These are phyloP conservation scores for Botryotinia convoluta DNA, from an alignment of 2,329 filamentous ascomycete genomes.

Conservation along the genomic window DNA sequence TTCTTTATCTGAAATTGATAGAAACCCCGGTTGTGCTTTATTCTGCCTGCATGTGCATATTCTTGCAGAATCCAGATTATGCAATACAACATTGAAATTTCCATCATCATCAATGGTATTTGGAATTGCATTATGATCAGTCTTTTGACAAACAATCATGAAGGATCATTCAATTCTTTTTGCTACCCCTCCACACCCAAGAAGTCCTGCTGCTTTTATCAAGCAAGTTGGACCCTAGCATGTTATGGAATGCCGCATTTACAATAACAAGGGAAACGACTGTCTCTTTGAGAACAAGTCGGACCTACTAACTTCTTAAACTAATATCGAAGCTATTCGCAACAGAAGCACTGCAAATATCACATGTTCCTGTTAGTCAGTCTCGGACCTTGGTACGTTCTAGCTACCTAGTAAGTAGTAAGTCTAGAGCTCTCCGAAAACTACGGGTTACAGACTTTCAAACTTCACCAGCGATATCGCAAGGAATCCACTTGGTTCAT, in stretches of 20 bases:
- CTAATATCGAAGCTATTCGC: constrained; percentile 3
- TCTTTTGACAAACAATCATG: neutral
- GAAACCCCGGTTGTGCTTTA: neutral
- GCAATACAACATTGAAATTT: neutral
- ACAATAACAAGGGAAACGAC: neutral
- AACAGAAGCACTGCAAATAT: neutral
- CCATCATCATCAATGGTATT: neutral
- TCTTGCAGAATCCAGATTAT: neutral
- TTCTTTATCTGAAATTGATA: neutral
- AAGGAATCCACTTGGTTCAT: neutral
- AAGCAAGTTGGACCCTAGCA: neutral
- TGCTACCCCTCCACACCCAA: neutral
- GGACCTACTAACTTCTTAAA: too few species aligned
- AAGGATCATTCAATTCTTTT: neutral
- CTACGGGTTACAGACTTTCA: neutral
- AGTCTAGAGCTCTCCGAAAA: neutral
- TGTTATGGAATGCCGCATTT: neutral
- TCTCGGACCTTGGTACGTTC: neutral
- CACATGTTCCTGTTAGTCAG: neutral
- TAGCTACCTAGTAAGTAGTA: neutral
- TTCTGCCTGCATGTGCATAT: neutral
- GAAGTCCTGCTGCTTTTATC: neutral
- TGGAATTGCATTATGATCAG: neutral
- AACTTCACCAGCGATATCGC: neutral
- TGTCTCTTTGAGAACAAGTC: neutral